Percentiles rank a stretch among this genome's conserved stretches.
Conservation (phyloP, 2,329 filamentous ascomycete genomes). For the Ophiostoma sp. region DNA sequence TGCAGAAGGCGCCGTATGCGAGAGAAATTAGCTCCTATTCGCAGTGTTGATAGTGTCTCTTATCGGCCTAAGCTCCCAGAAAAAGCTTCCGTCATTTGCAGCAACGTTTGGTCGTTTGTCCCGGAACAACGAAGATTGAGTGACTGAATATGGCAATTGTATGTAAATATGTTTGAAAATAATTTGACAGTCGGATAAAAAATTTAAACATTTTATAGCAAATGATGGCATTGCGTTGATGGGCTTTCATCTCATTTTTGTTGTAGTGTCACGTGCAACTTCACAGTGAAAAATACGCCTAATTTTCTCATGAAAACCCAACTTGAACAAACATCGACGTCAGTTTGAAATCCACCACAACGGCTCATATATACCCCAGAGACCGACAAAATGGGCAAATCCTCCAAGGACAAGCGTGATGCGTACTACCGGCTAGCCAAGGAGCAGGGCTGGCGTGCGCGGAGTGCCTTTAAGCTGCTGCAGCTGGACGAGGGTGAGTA, state of each 20-base stretch:
- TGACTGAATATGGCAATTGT: too few species aligned
- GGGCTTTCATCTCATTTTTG: not conserved
- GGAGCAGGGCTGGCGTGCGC: slow-evolving; percentile 96
- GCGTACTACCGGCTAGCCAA: slow-evolving; percentile 97
- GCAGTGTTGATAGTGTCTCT: not conserved
- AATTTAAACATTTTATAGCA: too few species aligned
- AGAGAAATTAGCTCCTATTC: not conserved
- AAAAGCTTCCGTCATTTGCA: not conserved
- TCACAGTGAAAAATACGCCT: not conserved
- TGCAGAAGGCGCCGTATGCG: not conserved
- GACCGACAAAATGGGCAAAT: slow-evolving; percentile 71
- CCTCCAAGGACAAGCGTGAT: slow-evolving; percentile 97
- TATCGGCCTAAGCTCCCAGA: not conserved
- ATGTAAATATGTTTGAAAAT: too few species aligned
- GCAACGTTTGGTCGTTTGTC: not conserved
- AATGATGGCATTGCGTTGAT: not conserved
- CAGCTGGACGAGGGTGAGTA: slow-evolving; percentile 77
- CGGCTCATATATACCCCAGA: not conserved
- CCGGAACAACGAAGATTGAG: not conserved
- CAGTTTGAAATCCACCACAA: not conserved
- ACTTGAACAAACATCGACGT: not conserved
- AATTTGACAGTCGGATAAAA: too few species aligned
- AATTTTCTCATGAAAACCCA: not conserved
- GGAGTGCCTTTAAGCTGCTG: slow-evolving; percentile 94
- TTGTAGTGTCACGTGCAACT: not conserved